Percentiles rank a stretch among this genome's conserved stretches.
Conservation (phyloP, 495 filamentous ascomycete species). For the Penicillium cinerascens region DNA sequence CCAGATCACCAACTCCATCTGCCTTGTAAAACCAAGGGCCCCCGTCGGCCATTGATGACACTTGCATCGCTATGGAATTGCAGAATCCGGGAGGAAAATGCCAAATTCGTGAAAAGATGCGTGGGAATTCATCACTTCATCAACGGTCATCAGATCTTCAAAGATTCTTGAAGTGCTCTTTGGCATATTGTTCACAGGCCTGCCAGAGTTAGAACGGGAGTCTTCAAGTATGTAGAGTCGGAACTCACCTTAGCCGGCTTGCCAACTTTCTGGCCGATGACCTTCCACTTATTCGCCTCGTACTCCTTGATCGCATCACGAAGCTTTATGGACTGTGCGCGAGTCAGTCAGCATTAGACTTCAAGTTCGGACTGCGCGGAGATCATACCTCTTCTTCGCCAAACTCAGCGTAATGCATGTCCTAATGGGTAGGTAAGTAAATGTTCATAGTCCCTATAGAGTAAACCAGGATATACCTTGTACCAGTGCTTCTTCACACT, state of each 20-base stretch:
- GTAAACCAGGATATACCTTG: slow-evolving; percentile 57
- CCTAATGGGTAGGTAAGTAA: slow-evolving; percentile 41
- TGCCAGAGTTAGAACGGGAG: slow-evolving; percentile 29
- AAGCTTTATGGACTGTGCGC: slow-evolving; percentile 69
- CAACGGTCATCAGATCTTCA: slow-evolving; percentile 31
- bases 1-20: slow-evolving; percentile 35
- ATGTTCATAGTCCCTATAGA: not conserved
- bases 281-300: slow-evolving; percentile 97
- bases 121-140: slow-evolving; percentile 39
- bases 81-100: slow-evolving; percentile 29
- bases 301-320: slow-evolving; percentile 97
- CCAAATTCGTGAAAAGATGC: slow-evolving; percentile 37
- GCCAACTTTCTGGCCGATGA: slow-evolving; percentile 90
- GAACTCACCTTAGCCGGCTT: slow-evolving; percentile 87
- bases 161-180: slow-evolving; percentile 80
- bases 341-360: slow-evolving; percentile 35
- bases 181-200: slow-evolving; percentile 98
- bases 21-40: slow-evolving; percentile 23
- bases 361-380: not conserved
- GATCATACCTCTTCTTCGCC: slow-evolving; percentile 88
- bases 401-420: slow-evolving; percentile 99
- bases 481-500: slow-evolving; percentile 99
- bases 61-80: slow-evolving; percentile 33
- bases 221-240: slow-evolving; percentile 4
- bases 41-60: slow-evolving; percentile 17